Evolutionary conservation across 495 filamentous ascomycete genomes (phyloP).

Genomic region (Amorphotheca resinae): DNA sequence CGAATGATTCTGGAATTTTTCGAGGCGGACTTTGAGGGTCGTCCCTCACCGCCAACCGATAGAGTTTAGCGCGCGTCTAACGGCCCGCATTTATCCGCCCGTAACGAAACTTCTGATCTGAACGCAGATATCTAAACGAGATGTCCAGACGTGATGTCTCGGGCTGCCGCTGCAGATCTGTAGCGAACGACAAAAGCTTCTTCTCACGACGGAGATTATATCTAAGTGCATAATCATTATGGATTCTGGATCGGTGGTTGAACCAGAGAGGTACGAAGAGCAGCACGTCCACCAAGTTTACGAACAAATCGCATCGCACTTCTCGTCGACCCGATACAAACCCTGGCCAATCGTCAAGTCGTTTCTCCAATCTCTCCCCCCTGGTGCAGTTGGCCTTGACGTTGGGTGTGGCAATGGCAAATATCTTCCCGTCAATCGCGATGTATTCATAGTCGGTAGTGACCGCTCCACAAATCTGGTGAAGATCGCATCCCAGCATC

Average conservation of each 20-base stretch:
- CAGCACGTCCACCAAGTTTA: slow-evolving; percentile 87
- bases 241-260: not conserved
- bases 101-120: not conserved
- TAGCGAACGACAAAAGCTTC: slow-evolving; percentile 3
- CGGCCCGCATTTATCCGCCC: slow-evolving; percentile 1
- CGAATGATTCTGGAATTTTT: not conserved
- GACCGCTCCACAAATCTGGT: slow-evolving; percentile 75
- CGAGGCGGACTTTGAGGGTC: not conserved
- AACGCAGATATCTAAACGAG: not conserved
- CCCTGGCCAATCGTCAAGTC: slow-evolving; percentile 86
- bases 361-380: slow-evolving; percentile 55
- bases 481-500: slow-evolving; percentile 54
- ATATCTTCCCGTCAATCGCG: slow-evolving; percentile 68
- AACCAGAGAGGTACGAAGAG: slow-evolving; percentile 51
- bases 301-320: slow-evolving; percentile 87
- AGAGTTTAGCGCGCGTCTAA: not conserved
- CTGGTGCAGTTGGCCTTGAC: slow-evolving; percentile 78
- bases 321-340: slow-evolving; percentile 93
- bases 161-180: slow-evolving; percentile 6
- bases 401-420: slow-evolving; percentile 96
- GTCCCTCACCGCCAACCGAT: not conserved
- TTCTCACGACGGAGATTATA: slow-evolving; percentile 10
- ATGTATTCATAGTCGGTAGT: slow-evolving; percentile 73
- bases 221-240: not conserved
- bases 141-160: slow-evolving; percentile 6